A percentile compares a stretch with the other conserved stretches of the same genome.
These are phyloP conservation scores for Syzygium grande DNA, from an alignment of 345 rosid species.

Conservation along the genomic window DNA sequence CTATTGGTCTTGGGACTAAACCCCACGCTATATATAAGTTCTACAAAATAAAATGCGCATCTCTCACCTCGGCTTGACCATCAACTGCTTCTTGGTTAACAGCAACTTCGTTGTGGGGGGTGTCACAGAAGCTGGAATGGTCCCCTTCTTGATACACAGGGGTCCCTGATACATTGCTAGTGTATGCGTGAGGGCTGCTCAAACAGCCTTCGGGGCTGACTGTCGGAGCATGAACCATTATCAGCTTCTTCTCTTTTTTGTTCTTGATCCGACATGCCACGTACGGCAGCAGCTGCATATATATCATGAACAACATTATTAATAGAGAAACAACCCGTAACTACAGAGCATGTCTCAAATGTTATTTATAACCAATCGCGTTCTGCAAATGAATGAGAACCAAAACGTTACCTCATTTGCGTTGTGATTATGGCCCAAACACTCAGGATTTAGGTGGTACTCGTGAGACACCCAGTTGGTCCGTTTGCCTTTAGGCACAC, in stretches of 20 bases:
- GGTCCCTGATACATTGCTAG: neutral
- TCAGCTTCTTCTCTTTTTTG: neutral
- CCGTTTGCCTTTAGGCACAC: neutral
- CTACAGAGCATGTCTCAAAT: neutral
- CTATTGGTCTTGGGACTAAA: neutral
- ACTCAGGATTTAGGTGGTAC: neutral
- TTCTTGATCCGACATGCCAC: neutral
- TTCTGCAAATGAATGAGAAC: neutral
- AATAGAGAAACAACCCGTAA: neutral
- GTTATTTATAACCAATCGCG: neutral
- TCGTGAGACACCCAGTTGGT: slow-evolving; percentile 38
- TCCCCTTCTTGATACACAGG: neutral
- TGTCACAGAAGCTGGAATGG: neutral
- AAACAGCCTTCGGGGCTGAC: neutral
- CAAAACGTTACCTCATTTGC: neutral
- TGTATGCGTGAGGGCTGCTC: neutral
- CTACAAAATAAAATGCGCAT: neutral
- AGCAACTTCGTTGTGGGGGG: neutral
- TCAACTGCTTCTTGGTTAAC: neutral
- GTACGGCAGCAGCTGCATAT: neutral
- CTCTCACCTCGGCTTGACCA: neutral
- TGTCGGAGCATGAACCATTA: neutral
- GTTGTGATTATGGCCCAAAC: slow-evolving; percentile 5
- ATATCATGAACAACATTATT: neutral
- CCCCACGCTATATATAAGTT: neutral